Evolutionary conservation across 371 early-diverging fungal species (phyloP), one percentile per base, ranked within the genome.

Genomic region (Capillidium heterosporum): DNA sequence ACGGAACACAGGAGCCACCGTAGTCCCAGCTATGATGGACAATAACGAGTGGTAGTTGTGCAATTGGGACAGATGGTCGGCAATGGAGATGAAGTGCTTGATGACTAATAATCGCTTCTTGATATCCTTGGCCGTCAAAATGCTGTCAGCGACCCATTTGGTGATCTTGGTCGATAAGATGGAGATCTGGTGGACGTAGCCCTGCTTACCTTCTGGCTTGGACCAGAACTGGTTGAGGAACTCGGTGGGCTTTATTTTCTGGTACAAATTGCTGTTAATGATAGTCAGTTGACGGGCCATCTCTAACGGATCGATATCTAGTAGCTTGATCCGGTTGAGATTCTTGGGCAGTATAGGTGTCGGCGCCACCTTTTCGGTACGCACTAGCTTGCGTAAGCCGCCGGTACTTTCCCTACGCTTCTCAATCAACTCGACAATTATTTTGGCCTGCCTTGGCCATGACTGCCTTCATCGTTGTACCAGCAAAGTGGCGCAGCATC

Each of bases 41-140:
- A 86, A 89, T 43, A 94, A 78, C 1, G 89, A 84, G 67, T 90
- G 91, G 59, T 85, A 96, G 73, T 95, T 96, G 69, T 94, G 86
- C 10, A 93, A 68, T 24, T 62, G 56, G 50, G 76, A 73, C 64
- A 85, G 82, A 68, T 73, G 67, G 63, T 93, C 89, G 17, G 87
- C 92, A 44, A 93, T 74, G 26, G 71, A 60, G 35, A 95, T 84
- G 69, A 89, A 84, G 65, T 87, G 82, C 64, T 85, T 86, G 52
- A 93, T 65, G 2, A 87, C 67, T 0, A 60, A 50, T 0, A 78
- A 81, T 40, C 97, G 71, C 60, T 80, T 83, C 67, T 84, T 85
- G 52, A 81, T 59, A 49, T 93, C 91, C 32, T 71, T 69, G 64
- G 89, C 85, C 32, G 75, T 74, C 31, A 93, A 63, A 19, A 95